Percentiles rank a stretch among this genome's conserved stretches.
Evolutionary conservation across 805 yeast species (phyloP).

Genomic region (Metschnikowia corniflorae): DNA sequence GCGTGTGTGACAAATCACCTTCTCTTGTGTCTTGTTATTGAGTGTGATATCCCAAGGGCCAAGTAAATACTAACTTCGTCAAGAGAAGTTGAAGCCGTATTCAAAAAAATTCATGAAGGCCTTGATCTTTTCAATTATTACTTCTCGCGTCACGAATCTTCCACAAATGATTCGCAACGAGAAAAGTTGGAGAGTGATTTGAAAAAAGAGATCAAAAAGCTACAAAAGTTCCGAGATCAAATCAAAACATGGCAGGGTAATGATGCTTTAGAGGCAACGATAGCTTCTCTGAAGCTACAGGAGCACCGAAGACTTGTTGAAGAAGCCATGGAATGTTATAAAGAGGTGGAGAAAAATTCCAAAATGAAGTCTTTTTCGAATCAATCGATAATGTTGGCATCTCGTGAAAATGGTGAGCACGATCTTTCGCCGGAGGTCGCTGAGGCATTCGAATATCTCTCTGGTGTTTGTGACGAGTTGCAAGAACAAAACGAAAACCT

Average conservation of each 20-base stretch:
- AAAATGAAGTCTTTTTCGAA: conserved; percentile 44
- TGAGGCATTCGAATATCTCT: conserved; percentile 33
- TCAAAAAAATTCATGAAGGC: conserved; percentile 45
- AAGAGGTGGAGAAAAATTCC: conserved; percentile 41
- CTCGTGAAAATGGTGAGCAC: conserved; percentile 23
- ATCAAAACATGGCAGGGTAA: conserved; percentile 44
- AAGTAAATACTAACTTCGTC: conserved; percentile 13
- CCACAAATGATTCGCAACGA: conserved; percentile 41
- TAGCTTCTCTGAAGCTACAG: conserved; percentile 22
- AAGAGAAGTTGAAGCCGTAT: conserved; percentile 41
- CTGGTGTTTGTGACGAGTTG: conserved; percentile 29
- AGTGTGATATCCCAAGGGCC: not conserved
- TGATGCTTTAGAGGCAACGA: conserved; percentile 20
- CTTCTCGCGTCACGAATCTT: conserved; percentile 38
- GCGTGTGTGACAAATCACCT: no score
- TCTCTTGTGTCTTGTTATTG: not conserved
- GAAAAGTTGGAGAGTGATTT: conserved; percentile 41
- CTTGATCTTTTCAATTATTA: conserved; percentile 44
- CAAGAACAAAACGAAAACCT: conserved; percentile 33
- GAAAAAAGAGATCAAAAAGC: conserved; percentile 43
- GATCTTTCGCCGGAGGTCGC: conserved; percentile 30
- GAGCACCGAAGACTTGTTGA: conserved; percentile 40
- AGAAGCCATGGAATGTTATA: conserved; percentile 45
- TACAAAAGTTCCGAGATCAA: conserved; percentile 44
- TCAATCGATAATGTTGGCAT: conserved; percentile 44